Evolutionary conservation across 164 flowering plant genomes (phyloP).

Genomic region (Brasenia schreberi): DNA sequence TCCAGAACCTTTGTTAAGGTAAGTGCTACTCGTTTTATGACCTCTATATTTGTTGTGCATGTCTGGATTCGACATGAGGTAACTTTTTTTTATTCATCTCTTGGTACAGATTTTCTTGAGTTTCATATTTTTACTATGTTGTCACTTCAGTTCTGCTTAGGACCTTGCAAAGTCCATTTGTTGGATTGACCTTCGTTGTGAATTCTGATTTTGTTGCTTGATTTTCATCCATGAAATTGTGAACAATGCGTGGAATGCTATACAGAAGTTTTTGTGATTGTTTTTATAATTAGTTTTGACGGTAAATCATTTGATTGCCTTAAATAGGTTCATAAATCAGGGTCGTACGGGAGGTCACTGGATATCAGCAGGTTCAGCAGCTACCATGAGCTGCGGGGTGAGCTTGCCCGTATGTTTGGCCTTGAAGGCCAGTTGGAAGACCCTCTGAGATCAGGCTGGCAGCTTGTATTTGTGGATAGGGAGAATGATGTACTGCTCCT

Average conservation of each 20-base stretch:
- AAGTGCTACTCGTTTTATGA: background rate
- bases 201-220: too few species aligned
- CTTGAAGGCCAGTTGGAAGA: conserved; percentile 95
- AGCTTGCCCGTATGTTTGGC: conserved; percentile 88
- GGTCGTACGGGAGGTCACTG: conserved; percentile 88
- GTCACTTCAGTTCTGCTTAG: too few species aligned
- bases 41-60: background rate
- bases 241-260: too few species aligned
- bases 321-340: conserved; percentile 89
- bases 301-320: too few species aligned
- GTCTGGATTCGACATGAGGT: background rate
- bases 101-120: too few species aligned
- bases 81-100: background rate
- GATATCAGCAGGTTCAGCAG: conserved; percentile 85
- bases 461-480: conserved; percentile 99
- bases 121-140: too few species aligned
- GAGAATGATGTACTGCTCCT: conserved; percentile 98
- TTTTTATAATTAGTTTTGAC: too few species aligned
- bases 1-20: conserved; percentile 91
- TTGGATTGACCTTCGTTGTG: too few species aligned
- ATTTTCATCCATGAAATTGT: too few species aligned
- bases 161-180: too few species aligned
- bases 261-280: too few species aligned
- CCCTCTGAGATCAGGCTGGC: conserved; percentile 99
- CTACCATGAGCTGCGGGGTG: conserved; percentile 84